A percentile compares a stretch with the other conserved stretches of the same genome.
phyloP scores from a whole-genome alignment of 148 eudicot genomes.

The Simmondsia chinensis region DNA sequence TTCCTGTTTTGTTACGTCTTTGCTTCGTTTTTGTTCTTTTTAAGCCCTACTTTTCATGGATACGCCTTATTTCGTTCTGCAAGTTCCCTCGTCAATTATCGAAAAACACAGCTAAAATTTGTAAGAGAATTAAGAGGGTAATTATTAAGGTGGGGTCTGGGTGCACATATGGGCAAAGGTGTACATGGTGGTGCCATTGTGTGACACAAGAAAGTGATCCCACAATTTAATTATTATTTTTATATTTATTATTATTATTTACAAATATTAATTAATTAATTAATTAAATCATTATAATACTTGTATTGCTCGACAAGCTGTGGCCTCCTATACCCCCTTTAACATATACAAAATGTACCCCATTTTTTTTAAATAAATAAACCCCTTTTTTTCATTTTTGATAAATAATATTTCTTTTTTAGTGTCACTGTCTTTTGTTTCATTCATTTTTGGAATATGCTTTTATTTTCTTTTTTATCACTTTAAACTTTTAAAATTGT shows the following conservation, averaged over 20 bases:
- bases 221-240: constrained; percentile 20
- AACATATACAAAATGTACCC: constrained; percentile 18
- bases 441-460: constrained; percentile 20
- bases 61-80: no score
- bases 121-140: constrained; percentile 11
- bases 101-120: not conserved
- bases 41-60: no score
- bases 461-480: not conserved
- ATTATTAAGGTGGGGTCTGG: constrained; percentile 30
- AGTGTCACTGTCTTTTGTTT: constrained; percentile 40
- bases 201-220: constrained; percentile 31
- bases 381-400: not conserved
- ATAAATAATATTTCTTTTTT: constrained; percentile 22
- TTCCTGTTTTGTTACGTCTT: no score
- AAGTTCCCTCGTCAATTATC: not conserved
- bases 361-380: not conserved
- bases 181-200: constrained; percentile 39
- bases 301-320: constrained; percentile 53
- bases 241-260: constrained; percentile 8
- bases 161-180: constrained; percentile 25
- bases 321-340: constrained; percentile 27
- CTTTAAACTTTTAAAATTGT: not conserved
- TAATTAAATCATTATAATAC: constrained; percentile 10
- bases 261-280: constrained; percentile 13
- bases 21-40: no score